Percentiles rank a stretch among this genome's conserved stretches.
Evolutionary conservation across 1,284 basidiomycete genomes (phyloP).

Genomic region (Ustilago xerochloae): DNA sequence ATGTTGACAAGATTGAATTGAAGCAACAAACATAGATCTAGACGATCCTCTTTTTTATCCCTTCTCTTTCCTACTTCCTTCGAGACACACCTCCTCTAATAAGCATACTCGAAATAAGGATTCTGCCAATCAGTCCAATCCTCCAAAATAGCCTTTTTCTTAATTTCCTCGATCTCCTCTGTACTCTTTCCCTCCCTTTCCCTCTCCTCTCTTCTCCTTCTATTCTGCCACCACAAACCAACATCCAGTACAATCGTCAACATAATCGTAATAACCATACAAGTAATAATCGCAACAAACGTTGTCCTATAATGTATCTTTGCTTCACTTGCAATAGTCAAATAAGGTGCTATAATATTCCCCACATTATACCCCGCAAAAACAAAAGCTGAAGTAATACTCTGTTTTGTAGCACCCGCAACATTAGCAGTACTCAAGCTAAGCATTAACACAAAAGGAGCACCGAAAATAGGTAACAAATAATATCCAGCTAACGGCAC

Average conservation of each 20-base stretch:
- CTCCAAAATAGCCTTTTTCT: constrained; percentile 37
- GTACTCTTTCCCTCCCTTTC: constrained; percentile 18
- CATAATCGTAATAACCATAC: constrained; percentile 49
- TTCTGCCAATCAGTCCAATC: constrained; percentile 52
- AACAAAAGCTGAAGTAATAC: constrained; percentile 68
- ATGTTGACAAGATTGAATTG: too few relatives aligned
- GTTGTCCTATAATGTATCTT: constrained; percentile 70
- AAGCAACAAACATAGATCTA: too few relatives aligned
- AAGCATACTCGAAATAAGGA: constrained; percentile 47
- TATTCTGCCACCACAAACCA: constrained; percentile 42
- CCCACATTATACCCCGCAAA: constrained; percentile 69
- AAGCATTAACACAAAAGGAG: constrained; percentile 71
- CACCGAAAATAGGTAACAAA: constrained; percentile 70
- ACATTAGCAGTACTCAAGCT: constrained; percentile 70
- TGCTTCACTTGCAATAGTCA: constrained; percentile 57
- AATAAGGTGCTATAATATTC: constrained; percentile 64
- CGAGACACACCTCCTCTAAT: too few relatives aligned
- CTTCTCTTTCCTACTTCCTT: background rate
- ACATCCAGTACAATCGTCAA: constrained; percentile 40
- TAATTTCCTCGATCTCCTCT: constrained; percentile 27
- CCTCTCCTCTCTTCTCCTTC: constrained; percentile 15
- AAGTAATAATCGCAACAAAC: constrained; percentile 70
- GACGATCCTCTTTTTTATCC: constrained; percentile 9
- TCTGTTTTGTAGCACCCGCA: constrained; percentile 71
- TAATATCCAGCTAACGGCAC: constrained; percentile 72